phyloP scores from a whole-genome alignment of 1,284 basidiomycete genomes.

The Peniophora sp. region DNA sequence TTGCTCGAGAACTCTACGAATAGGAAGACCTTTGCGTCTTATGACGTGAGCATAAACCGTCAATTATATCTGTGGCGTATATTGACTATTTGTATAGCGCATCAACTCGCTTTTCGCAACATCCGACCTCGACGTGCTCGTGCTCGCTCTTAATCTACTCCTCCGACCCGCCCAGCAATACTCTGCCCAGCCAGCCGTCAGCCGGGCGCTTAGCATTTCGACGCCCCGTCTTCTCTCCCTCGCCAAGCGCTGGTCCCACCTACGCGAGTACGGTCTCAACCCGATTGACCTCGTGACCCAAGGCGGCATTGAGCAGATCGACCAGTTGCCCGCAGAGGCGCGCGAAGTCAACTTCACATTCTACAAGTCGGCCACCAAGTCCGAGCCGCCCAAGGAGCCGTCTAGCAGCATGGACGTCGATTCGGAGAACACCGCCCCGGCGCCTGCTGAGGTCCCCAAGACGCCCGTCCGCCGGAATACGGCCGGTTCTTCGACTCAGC shows the following conservation, averaged over 20 bases:
- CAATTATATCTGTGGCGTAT: neutral
- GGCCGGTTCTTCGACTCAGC: neutral
- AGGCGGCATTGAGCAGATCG: conserved; percentile 44
- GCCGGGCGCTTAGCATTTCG: conserved; percentile 70
- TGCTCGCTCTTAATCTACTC: conserved; percentile 78
- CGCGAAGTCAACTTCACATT: conserved; percentile 73
- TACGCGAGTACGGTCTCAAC: conserved; percentile 67
- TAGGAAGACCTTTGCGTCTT: conserved; percentile 93
- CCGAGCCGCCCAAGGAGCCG: conserved; percentile 25
- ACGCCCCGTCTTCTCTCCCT: conserved; percentile 66
- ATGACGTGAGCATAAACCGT: conserved; percentile 67
- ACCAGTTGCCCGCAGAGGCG: conserved; percentile 56
- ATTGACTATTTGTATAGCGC: conserved; percentile 42
- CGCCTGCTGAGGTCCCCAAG: conserved; percentile 11
- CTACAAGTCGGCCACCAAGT: conserved; percentile 50
- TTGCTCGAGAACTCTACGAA: conserved; percentile 98
- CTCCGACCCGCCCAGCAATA: conserved; percentile 94
- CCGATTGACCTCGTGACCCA: conserved; percentile 59
- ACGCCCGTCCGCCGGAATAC: neutral
- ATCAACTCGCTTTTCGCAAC: conserved; percentile 85
- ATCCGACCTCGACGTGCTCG: conserved; percentile 84
- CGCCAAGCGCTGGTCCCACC: conserved; percentile 65
- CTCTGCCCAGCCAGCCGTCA: conserved; percentile 73
- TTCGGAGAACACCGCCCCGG: conserved; percentile 14
- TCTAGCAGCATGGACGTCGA: conserved; percentile 31